Conservation (phyloP, 495 filamentous ascomycete genomes). For the Podospora anserina region DNA sequence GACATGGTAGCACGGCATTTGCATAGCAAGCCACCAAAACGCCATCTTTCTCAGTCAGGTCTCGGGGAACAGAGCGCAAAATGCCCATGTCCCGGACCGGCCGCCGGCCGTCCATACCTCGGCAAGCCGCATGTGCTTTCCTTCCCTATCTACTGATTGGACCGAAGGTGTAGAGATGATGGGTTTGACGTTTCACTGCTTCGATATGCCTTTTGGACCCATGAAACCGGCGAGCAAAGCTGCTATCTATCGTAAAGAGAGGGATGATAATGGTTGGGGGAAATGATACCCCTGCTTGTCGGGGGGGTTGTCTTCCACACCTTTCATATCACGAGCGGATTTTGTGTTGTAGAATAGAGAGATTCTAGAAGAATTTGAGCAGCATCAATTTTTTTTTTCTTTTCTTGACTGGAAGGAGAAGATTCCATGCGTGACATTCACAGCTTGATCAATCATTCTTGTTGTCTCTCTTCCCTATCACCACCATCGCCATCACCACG, state of each 20-base stretch:
- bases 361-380: too few species aligned
- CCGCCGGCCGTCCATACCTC: not conserved
- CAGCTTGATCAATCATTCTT: too few species aligned
- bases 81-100: not conserved
- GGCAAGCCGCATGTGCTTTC: not conserved
- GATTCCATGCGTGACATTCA: too few species aligned
- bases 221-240: not conserved
- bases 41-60: not conserved
- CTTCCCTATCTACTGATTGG: not conserved
- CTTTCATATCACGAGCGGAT: not conserved
- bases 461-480: too few species aligned
- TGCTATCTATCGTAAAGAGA: not conserved
- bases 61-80: not conserved
- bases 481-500: too few species aligned
- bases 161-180: not conserved
- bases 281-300: not conserved
- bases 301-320: not conserved
- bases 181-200: not conserved
- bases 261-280: not conserved
- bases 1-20: too few species aligned
- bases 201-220: not conserved
- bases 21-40: too few species aligned
- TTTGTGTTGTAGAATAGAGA: not conserved
- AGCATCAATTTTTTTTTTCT: too few species aligned
- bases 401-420: too few species aligned